Conservation (phyloP, 116 monocot genomes). For the Dioscorea cayenensis region DNA sequence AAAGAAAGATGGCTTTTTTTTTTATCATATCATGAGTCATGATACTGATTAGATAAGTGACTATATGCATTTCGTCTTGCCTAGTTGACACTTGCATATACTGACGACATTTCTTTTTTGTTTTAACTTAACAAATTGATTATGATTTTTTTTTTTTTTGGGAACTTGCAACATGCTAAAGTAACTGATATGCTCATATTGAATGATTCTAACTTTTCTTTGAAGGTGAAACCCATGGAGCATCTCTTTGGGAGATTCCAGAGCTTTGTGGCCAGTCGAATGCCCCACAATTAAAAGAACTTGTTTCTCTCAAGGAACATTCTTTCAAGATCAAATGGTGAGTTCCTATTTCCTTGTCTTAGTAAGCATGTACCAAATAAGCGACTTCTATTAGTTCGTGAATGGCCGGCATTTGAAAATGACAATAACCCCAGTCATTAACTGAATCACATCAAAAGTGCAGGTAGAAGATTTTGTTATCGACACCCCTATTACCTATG, state of each 20-base stretch:
- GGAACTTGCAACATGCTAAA: not conserved
- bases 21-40: too few species aligned
- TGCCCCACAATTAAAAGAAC: conserved; percentile 66
- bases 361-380: not conserved
- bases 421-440: not conserved
- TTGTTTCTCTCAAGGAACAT: conserved; percentile 75
- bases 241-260: conserved; percentile 82
- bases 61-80: too few species aligned
- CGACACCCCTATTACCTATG: too few species aligned
- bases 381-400: not conserved
- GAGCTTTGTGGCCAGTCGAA: conserved; percentile 74
- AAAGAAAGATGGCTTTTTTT: too few species aligned
- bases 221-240: conserved; percentile 87
- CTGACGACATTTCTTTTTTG: too few species aligned
- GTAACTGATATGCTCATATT: not conserved
- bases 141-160: not conserved
- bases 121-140: not conserved
- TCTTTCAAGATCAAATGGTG: conserved; percentile 76
- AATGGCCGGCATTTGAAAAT: not conserved
- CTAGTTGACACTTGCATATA: too few species aligned
- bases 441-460: too few species aligned
- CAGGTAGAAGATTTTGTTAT: too few species aligned
- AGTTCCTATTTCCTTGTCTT: not conserved
- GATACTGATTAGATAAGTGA: too few species aligned
- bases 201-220: not conserved